These are phyloP conservation scores for Orbilia blumenaviensis DNA, from an alignment of 2,329 filamentous ascomycete species.

Conservation along the genomic window DNA sequence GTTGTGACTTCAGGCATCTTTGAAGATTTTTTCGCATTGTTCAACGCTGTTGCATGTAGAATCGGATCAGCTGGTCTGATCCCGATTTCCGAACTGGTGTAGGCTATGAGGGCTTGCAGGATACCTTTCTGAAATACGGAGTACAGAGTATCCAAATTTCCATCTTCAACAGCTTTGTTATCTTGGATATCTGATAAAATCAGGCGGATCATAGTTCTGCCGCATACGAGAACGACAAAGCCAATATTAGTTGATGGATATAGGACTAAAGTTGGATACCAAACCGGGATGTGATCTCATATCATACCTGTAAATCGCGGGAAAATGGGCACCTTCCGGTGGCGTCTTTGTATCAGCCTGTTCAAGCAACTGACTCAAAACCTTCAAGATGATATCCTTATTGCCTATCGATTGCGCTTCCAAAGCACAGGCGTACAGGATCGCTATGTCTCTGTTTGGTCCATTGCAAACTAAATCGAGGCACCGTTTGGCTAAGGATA, in stretches of 20 bases:
- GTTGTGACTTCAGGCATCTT: slow-evolving; percentile 57
- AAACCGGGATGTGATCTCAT: slow-evolving; percentile 64
- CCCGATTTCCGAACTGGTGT: slow-evolving; percentile 54
- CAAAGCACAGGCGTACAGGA: slow-evolving; percentile 81
- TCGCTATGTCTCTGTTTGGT: slow-evolving; percentile 67
- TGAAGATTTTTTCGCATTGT: slow-evolving; percentile 61
- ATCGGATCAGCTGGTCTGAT: slow-evolving; percentile 25
- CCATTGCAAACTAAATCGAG: slow-evolving; percentile 70
- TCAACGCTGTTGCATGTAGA: slow-evolving; percentile 62
- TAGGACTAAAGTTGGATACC: background rate
- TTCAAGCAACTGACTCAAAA: slow-evolving; percentile 70
- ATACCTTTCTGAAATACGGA: slow-evolving; percentile 46
- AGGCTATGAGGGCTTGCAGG: background rate
- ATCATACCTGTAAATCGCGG: slow-evolving; percentile 72
- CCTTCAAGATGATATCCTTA: slow-evolving; percentile 68
- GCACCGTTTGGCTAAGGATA: slow-evolving; percentile 68
- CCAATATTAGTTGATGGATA: slow-evolving; percentile 51
- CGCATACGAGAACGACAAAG: slow-evolving; percentile 13
- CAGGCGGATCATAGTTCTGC: slow-evolving; percentile 63
- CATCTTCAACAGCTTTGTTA: slow-evolving; percentile 55
- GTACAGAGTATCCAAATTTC: slow-evolving; percentile 20
- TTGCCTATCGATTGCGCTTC: slow-evolving; percentile 76
- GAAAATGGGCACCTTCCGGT: slow-evolving; percentile 68
- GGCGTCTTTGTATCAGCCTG: slow-evolving; percentile 64
- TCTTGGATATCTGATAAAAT: slow-evolving; percentile 63